phyloP scores from a whole-genome alignment of 2,329 filamentous ascomycete genomes.

The Fusarium proliferatum region DNA sequence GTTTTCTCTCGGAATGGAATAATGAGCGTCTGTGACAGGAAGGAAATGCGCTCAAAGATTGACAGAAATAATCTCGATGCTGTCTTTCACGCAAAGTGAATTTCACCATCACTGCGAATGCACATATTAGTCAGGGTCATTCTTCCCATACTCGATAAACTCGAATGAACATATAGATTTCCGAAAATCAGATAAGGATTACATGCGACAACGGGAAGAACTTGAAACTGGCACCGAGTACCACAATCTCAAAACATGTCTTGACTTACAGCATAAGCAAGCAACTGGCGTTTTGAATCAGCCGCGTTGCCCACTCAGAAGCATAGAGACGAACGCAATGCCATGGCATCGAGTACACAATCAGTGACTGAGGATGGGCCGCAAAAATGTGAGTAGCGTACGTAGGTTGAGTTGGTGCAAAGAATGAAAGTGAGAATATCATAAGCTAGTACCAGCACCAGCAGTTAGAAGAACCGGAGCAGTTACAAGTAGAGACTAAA shows the following conservation, averaged over 20 bases:
- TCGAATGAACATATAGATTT: neutral
- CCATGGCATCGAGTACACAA: constrained; percentile 37
- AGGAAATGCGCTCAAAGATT: constrained; percentile 2
- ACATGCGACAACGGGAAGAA: constrained; percentile 13
- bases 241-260: constrained; percentile 20
- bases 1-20: constrained; percentile 3
- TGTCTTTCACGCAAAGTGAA: neutral
- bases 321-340: constrained; percentile 21
- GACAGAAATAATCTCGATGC: constrained; percentile 10
- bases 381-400: constrained; percentile 15
- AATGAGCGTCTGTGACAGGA: neutral
- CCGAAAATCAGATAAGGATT: neutral
- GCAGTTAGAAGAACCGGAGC: constrained; percentile 25
- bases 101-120: constrained; percentile 15
- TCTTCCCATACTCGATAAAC: neutral
- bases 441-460: constrained; percentile 41
- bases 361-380: constrained; percentile 9
- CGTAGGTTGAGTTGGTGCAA: constrained; percentile 1
- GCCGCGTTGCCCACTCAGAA: constrained; percentile 32
- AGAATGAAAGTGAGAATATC: constrained; percentile 20
- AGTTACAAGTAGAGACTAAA: constrained; percentile 35
- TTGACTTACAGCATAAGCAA: constrained; percentile 37
- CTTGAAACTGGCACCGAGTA: constrained; percentile 21
- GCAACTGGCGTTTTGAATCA: constrained; percentile 26
- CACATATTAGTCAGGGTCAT: constrained; percentile 1